Conservation (phyloP, 257 asterid genomes). For the Marsdenia floribunda region DNA sequence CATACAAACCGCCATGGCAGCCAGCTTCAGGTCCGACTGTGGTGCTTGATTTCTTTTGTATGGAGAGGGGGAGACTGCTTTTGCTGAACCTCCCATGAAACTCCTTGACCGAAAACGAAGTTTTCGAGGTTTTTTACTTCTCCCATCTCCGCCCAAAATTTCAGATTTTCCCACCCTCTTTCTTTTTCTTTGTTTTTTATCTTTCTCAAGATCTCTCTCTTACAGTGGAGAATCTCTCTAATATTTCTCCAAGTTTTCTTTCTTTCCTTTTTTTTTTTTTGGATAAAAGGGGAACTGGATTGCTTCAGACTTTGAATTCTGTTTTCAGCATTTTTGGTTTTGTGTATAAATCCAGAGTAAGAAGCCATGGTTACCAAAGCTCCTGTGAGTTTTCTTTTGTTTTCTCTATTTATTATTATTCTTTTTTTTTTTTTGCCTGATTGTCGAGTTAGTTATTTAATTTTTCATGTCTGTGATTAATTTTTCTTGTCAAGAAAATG, state of each 20-base stretch:
- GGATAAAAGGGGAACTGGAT: neutral
- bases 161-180: no score
- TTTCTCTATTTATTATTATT: no score
- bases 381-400: conserved; percentile 37
- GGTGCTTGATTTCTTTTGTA: conserved; percentile 18
- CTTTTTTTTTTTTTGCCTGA: no score
- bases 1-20: conserved; percentile 12
- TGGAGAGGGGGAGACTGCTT: conserved; percentile 10
- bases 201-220: neutral
- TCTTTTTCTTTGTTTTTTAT: neutral
- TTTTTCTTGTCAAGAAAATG: no score
- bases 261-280: no score
- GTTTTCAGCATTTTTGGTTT: conserved; percentile 2
- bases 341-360: neutral
- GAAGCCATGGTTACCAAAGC: conserved; percentile 56
- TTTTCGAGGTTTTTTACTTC: no score
- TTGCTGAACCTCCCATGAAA: neutral
- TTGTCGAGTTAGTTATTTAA: no score
- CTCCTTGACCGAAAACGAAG: conserved; percentile 15
- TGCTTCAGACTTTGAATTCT: conserved; percentile 7
- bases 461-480: no score
- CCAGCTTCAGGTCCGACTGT: no score
- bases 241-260: neutral
- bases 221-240: neutral
- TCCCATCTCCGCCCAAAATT: no score